Conservation (phyloP, 306 rosid species). For the Carpinus viminea region DNA sequence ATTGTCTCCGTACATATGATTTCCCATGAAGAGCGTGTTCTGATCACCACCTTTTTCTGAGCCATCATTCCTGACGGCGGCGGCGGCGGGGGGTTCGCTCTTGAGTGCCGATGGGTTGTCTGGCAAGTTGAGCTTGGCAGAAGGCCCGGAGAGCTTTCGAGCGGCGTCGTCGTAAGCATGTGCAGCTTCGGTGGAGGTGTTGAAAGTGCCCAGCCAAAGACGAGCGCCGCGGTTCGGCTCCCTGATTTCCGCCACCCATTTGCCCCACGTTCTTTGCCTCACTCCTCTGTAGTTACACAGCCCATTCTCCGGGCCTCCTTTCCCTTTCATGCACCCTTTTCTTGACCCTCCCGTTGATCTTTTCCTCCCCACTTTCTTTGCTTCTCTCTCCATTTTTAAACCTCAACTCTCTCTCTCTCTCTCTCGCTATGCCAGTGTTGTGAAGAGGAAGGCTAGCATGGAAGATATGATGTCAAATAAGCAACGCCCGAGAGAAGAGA, state of each 20-base stretch:
- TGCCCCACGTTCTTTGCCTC: constrained; percentile 43
- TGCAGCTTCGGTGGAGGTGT: constrained; percentile 34
- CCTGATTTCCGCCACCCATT: constrained; percentile 43
- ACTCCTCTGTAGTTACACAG: constrained; percentile 33
- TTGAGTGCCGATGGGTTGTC: background rate
- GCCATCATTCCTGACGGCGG: background rate
- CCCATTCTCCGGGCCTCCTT: constrained; percentile 37
- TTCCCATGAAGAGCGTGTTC: background rate
- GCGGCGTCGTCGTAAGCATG: constrained; percentile 36
- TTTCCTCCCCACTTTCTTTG: background rate
- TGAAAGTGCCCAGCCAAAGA: constrained; percentile 42
- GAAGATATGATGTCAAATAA: background rate
- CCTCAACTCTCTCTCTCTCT: background rate
- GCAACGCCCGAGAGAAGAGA: background rate
- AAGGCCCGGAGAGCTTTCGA: constrained; percentile 25
- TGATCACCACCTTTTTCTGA: background rate
- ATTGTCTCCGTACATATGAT: background rate
- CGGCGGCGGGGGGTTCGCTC: background rate
- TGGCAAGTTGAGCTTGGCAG: constrained; percentile 33
- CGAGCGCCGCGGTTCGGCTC: constrained; percentile 33
- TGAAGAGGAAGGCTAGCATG: too few species aligned
- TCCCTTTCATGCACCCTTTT: constrained; percentile 35
- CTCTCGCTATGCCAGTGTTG: background rate
- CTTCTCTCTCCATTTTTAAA: background rate
- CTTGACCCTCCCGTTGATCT: constrained; percentile 23